These are phyloP conservation scores for Globisporangium nunn DNA, from an alignment of 352 stramenopile species.

Conservation along the genomic window DNA sequence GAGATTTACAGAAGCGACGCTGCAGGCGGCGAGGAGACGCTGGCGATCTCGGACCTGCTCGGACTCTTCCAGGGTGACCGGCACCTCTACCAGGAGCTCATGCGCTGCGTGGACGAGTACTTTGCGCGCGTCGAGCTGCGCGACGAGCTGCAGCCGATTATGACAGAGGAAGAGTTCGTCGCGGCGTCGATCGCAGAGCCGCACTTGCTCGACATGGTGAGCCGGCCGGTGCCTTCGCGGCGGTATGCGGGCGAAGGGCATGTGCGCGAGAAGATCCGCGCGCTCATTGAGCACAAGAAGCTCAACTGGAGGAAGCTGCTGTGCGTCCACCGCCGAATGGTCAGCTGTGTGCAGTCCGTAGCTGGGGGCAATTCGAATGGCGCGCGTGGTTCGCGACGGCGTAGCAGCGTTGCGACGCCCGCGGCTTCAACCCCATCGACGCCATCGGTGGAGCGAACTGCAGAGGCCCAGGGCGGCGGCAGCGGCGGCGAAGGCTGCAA, in stretches of 20 bases:
- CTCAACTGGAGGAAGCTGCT: slow-evolving; percentile 24
- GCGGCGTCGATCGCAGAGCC: slow-evolving; percentile 26
- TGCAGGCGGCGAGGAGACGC: slow-evolving; percentile 7
- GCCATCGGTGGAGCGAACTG: background rate
- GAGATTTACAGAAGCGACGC: slow-evolving; percentile 24
- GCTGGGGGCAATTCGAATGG: too few relatives aligned
- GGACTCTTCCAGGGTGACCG: slow-evolving; percentile 37
- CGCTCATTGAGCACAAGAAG: slow-evolving; percentile 16
- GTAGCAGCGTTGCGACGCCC: background rate
- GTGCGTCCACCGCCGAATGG: slow-evolving; percentile 16
- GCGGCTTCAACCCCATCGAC: background rate
- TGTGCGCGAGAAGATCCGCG: slow-evolving; percentile 25
- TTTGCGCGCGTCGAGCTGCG: slow-evolving; percentile 33
- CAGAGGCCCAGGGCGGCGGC: background rate
- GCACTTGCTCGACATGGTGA: slow-evolving; percentile 30
- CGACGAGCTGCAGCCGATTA: slow-evolving; percentile 20
- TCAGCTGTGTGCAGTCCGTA: slow-evolving; percentile 4
- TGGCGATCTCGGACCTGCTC: slow-evolving; percentile 38
- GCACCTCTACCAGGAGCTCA: slow-evolving; percentile 36
- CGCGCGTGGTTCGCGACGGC: background rate
- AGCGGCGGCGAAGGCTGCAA: background rate
- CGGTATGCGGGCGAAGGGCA: slow-evolving; percentile 22
- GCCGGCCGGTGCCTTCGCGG: slow-evolving; percentile 20
- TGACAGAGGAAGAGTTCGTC: slow-evolving; percentile 38
- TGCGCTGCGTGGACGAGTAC: slow-evolving; percentile 40